Evolutionary conservation across 306 rosid species (phyloP).

Genomic region (Dryas drummondii): DNA sequence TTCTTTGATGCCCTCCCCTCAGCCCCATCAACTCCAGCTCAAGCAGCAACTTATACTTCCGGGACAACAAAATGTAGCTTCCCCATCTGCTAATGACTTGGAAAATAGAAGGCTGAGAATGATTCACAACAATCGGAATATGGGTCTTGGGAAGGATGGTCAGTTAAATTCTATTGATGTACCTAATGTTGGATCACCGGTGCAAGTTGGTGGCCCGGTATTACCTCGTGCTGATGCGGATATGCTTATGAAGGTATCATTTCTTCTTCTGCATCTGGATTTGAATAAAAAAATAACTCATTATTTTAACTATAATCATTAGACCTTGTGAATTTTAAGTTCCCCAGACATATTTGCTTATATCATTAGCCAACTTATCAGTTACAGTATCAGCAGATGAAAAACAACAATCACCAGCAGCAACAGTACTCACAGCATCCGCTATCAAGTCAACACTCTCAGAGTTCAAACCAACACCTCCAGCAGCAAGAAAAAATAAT

Average conservation of each 20-base stretch:
- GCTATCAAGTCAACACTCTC: constrained; percentile 49
- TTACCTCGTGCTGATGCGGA: constrained; percentile 49
- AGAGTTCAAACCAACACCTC: constrained; percentile 40
- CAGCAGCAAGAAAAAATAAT: constrained; percentile 49
- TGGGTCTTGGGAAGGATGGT: constrained; percentile 45
- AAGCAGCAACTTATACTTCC: constrained; percentile 58
- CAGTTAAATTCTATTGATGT: constrained; percentile 39
- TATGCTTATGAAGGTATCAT: constrained; percentile 48
- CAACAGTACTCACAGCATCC: constrained; percentile 46
- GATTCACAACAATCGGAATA: constrained; percentile 43
- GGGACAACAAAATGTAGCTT: constrained; percentile 46
- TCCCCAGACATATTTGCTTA: constrained; percentile 9
- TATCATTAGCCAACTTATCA: constrained; percentile 19
- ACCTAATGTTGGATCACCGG: constrained; percentile 42
- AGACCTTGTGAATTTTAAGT: constrained; percentile 11
- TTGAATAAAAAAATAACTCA: constrained; percentile 7
- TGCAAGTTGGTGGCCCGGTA: constrained; percentile 47
- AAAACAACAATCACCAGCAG: constrained; percentile 42
- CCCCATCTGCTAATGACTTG: constrained; percentile 44
- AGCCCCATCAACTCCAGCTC: constrained; percentile 46
- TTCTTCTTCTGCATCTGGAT: constrained; percentile 16
- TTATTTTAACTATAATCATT: not conserved
- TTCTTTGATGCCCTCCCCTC: constrained; percentile 52
- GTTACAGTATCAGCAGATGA: constrained; percentile 45
- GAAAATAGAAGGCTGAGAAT: constrained; percentile 40